Percentiles rank a stretch among this genome's conserved stretches.
Conservation (phyloP, 345 rosid species). For the Turritis glabra region DNA sequence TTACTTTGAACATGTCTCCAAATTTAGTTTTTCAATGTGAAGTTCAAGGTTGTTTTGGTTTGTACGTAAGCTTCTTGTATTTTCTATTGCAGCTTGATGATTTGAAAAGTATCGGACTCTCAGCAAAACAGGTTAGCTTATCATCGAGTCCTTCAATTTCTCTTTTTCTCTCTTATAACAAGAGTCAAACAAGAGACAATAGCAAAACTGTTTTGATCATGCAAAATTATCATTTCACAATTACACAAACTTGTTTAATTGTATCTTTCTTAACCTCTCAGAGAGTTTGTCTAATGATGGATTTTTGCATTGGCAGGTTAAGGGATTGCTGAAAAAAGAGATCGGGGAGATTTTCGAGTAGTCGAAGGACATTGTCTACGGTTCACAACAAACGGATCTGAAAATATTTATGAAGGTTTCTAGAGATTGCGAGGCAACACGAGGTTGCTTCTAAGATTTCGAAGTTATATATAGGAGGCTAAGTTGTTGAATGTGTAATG, state of each 20-base stretch:
- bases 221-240: background rate
- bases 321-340: conserved; percentile 35
- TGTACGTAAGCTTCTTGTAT: background rate
- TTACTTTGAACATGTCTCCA: background rate
- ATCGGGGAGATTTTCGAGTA: conserved; percentile 23
- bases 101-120: conserved; percentile 63
- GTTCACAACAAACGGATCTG: too few relatives aligned
- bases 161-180: background rate
- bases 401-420: background rate
- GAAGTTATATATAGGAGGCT: background rate
- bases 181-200: background rate
- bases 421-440: conserved; percentile 20
- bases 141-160: background rate
- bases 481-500: conserved; percentile 1
- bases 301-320: conserved; percentile 23
- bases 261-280: background rate
- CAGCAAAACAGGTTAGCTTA: conserved; percentile 68
- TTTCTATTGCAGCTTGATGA: conserved; percentile 59
- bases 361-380: too few relatives aligned
- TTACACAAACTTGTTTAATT: background rate
- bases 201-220: background rate
- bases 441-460: conserved; percentile 14
- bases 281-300: background rate
- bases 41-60: background rate
- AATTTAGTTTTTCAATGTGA: background rate